These are phyloP conservation scores for Parasarocladium wereldwijsianum DNA, from an alignment of 2,329 filamentous ascomycete species.

Conservation along the genomic window DNA sequence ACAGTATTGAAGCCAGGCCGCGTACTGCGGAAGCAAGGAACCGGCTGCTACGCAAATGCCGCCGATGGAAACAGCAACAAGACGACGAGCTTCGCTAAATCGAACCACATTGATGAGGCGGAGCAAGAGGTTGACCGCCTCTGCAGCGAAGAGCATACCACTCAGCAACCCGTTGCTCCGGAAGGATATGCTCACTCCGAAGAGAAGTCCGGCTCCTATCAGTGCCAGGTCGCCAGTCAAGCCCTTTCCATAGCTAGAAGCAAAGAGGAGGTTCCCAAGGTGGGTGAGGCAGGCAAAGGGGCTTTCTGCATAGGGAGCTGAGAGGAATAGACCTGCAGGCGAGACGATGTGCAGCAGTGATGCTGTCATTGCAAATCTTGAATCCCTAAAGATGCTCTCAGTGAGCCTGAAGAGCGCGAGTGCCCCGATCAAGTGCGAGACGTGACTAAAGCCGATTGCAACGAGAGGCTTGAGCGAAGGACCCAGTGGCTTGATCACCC, in stretches of 20 bases:
- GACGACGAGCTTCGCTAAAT: not conserved
- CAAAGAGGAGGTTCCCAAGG: slow-evolving; percentile 55
- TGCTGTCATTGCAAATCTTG: slow-evolving; percentile 50
- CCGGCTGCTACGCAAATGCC: slow-evolving; percentile 55
- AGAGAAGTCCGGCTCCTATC: slow-evolving; percentile 48
- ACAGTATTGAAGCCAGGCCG: slow-evolving; percentile 66
- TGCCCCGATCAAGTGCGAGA: slow-evolving; percentile 64
- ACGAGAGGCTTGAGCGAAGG: slow-evolving; percentile 28
- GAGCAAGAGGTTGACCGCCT: slow-evolving; percentile 22
- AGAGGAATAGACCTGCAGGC: slow-evolving; percentile 80
- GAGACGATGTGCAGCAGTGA: slow-evolving; percentile 68
- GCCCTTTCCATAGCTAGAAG: slow-evolving; percentile 21
- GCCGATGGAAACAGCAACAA: slow-evolving; percentile 41
- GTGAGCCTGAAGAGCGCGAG: slow-evolving; percentile 57
- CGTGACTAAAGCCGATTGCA: slow-evolving; percentile 53
- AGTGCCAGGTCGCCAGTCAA: slow-evolving; percentile 31
- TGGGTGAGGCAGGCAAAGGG: slow-evolving; percentile 68
- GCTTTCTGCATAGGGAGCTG: slow-evolving; percentile 72
- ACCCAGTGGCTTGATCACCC: slow-evolving; percentile 7
- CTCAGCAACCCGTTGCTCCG: slow-evolving; percentile 80
- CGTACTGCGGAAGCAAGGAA: slow-evolving; percentile 54
- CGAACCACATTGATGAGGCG: slow-evolving; percentile 22
- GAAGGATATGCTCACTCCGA: slow-evolving; percentile 59
- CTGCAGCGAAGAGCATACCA: slow-evolving; percentile 59
- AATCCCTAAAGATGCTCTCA: slow-evolving; percentile 26